These are phyloP conservation scores for Triangularia verruculosa DNA, from an alignment of 2,329 filamentous ascomycete genomes.

Conservation along the genomic window DNA sequence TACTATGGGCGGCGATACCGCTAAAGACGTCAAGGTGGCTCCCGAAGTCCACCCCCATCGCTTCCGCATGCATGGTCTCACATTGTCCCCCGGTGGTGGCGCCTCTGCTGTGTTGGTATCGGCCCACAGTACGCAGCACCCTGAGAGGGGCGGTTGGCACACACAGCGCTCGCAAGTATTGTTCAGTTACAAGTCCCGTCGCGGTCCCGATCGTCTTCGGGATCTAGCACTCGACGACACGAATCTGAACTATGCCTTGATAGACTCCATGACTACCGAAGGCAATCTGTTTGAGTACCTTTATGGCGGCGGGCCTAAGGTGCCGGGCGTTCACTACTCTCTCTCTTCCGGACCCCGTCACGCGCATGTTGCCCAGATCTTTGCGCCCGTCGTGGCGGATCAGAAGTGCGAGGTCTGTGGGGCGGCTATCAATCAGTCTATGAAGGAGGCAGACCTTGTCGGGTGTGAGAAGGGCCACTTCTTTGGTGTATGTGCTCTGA, in stretches of 20 bases:
- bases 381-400: slow-evolving; percentile 34
- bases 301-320: slow-evolving; percentile 50
- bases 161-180: slow-evolving; percentile 38
- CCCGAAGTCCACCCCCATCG: slow-evolving; percentile 48
- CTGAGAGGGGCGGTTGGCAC: slow-evolving; percentile 41
- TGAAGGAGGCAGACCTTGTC: slow-evolving; percentile 16
- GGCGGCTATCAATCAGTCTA: slow-evolving; percentile 30
- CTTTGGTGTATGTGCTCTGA: slow-evolving; percentile 48
- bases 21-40: background rate
- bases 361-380: slow-evolving; percentile 36
- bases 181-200: slow-evolving; percentile 33
- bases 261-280: slow-evolving; percentile 46
- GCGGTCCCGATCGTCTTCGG: slow-evolving; percentile 3
- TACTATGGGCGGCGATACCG: slow-evolving; percentile 22
- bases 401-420: slow-evolving; percentile 46
- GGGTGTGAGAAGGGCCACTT: slow-evolving; percentile 37
- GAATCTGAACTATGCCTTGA: slow-evolving; percentile 6
- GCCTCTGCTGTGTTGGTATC: slow-evolving; percentile 51
- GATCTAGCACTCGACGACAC: background rate
- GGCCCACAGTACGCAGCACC: slow-evolving; percentile 47
- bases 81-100: slow-evolving; percentile 50
- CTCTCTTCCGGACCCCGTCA: slow-evolving; percentile 12
- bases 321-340: slow-evolving; percentile 39
- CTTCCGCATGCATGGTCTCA: slow-evolving; percentile 53
- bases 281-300: slow-evolving; percentile 56